phyloP scores from a whole-genome alignment of 1,284 basidiomycete species.

The Ustanciosporium gigantosporum region DNA sequence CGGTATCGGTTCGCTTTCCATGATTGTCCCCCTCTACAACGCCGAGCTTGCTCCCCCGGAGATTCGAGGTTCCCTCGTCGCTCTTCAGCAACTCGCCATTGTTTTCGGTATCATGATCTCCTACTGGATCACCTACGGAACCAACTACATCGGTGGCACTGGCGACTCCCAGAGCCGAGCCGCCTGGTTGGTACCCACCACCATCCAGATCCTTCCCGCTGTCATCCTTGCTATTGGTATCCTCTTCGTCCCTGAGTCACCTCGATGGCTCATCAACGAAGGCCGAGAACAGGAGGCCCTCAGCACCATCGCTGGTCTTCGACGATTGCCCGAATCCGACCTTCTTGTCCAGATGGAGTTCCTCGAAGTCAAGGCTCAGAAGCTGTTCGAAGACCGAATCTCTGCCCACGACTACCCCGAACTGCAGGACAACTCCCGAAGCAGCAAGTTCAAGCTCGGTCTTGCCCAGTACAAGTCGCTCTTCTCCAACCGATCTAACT shows the following conservation, averaged over 20 bases:
- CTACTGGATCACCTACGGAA: constrained; percentile 78
- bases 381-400: constrained; percentile 35
- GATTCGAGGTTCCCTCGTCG: constrained; percentile 76
- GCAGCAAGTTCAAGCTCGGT: constrained; percentile 70
- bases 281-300: constrained; percentile 76
- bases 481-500: constrained; percentile 65
- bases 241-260: constrained; percentile 74
- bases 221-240: constrained; percentile 68
- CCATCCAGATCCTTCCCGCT: constrained; percentile 75
- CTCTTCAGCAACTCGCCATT: constrained; percentile 69
- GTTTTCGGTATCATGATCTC: constrained; percentile 62
- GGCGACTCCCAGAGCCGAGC: constrained; percentile 69
- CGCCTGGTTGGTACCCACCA: constrained; percentile 77
- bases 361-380: constrained; percentile 78
- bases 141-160: constrained; percentile 65
- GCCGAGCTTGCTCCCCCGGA: constrained; percentile 80
- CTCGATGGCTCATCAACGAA: constrained; percentile 73
- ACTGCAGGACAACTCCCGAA: constrained; percentile 69
- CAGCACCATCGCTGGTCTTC: constrained; percentile 69
- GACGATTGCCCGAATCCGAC: constrained; percentile 67
- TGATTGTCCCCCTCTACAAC: constrained; percentile 74
- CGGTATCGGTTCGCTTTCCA: constrained; percentile 78
- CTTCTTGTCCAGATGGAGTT: constrained; percentile 77
- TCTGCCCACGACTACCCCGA: constrained; percentile 64
- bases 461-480: constrained; percentile 62